phyloP scores from a whole-genome alignment of 1,139 yeast species.

The Magnusiomyces tetraspermus region DNA sequence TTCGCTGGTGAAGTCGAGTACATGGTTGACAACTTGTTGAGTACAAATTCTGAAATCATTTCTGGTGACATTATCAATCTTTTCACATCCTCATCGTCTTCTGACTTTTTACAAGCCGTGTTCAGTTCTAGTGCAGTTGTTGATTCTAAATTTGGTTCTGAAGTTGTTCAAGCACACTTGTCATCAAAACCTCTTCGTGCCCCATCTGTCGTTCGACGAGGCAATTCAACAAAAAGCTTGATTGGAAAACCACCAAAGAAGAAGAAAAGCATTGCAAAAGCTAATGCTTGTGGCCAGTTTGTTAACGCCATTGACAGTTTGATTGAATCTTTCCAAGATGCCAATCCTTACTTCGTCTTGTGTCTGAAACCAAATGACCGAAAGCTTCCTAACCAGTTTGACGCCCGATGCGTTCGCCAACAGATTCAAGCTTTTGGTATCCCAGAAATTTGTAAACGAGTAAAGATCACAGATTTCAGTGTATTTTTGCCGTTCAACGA shows the following conservation, averaged over 20 bases:
- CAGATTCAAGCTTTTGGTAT: conserved; percentile 36
- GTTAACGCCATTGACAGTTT: conserved; percentile 31
- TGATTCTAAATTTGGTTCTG: conserved; percentile 29
- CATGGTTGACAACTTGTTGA: conserved; percentile 26
- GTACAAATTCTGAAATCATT: conserved; percentile 32
- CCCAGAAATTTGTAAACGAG: conserved; percentile 35
- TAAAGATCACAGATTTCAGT: conserved; percentile 33
- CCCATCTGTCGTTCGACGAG: conserved; percentile 28
- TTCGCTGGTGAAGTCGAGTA: conserved; percentile 38
- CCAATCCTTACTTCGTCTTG: conserved; percentile 36
- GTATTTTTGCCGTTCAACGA: conserved; percentile 35
- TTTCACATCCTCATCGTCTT: conserved; percentile 34
- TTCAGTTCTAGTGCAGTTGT: conserved; percentile 34
- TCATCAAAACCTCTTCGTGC: conserved; percentile 35
- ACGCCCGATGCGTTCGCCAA: conserved; percentile 37
- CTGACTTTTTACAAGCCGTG: conserved; percentile 31
- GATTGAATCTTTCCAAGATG: conserved; percentile 32
- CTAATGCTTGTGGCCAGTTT: conserved; percentile 33
- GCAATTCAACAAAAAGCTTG: conserved; percentile 10
- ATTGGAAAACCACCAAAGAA: conserved; percentile 11
- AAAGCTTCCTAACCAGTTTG: conserved; percentile 32
- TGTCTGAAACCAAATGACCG: conserved; percentile 38
- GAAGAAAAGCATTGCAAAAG: conserved; percentile 18
- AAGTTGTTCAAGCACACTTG: conserved; percentile 34
- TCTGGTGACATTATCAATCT: conserved; percentile 35